Conservation (phyloP, 2,329 filamentous ascomycete genomes). For the Dactylonectria estremocensis region DNA sequence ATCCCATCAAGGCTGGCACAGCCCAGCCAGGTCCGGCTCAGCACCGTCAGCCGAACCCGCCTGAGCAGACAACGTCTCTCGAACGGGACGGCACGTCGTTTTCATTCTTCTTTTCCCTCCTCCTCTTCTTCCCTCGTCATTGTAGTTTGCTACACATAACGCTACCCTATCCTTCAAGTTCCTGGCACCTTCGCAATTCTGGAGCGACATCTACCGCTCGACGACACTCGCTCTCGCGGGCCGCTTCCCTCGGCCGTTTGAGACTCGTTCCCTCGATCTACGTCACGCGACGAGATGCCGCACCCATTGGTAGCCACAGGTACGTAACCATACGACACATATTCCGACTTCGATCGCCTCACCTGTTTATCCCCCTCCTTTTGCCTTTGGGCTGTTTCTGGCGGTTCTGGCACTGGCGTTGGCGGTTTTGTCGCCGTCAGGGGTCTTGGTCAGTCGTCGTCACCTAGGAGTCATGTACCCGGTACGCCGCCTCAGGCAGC, state of each 20-base stretch:
- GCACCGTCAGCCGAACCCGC: constrained; percentile 15
- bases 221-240: constrained; percentile 17
- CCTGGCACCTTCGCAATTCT: background rate
- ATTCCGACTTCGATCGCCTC: background rate
- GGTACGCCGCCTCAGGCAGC: background rate
- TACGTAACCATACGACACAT: constrained; percentile 31
- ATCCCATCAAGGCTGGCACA: constrained; percentile 23
- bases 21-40: constrained; percentile 9
- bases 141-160: background rate
- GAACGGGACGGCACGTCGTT: background rate
- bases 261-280: background rate
- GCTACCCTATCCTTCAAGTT: background rate
- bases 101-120: constrained; percentile 2
- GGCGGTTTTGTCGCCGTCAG: constrained; percentile 10
- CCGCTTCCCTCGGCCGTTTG: constrained; percentile 1
- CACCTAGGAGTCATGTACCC: constrained; percentile 4
- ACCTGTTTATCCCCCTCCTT: background rate
- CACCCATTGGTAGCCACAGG: constrained; percentile 43
- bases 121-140: constrained; percentile 7
- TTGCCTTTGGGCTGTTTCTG: constrained; percentile 8
- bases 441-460: constrained; percentile 2
- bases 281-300: constrained; percentile 35
- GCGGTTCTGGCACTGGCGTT: constrained; percentile 2
- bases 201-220: background rate
- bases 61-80: constrained; percentile 15